Conservation (phyloP, 352 stramenopile species). For the Globisporangium canariense region DNA sequence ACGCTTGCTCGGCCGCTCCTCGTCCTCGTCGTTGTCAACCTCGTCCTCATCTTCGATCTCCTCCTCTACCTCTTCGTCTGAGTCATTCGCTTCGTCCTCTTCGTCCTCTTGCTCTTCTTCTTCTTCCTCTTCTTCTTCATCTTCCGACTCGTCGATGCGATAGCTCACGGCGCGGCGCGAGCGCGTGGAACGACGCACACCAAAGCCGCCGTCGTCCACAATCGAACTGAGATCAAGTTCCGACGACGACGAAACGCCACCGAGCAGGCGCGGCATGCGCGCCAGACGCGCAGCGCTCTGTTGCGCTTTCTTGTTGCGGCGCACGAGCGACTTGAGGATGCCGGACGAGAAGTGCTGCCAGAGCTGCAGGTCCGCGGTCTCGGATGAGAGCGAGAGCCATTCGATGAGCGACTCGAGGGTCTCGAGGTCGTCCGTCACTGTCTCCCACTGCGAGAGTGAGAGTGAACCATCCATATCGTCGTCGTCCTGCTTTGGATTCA, state of each 20-base stretch:
- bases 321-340: slow-evolving; percentile 46
- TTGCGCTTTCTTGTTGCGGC: slow-evolving; percentile 42
- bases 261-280: slow-evolving; percentile 40
- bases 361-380: slow-evolving; percentile 48
- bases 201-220: slow-evolving; percentile 24
- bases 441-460: slow-evolving; percentile 38
- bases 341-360: slow-evolving; percentile 42
- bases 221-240: slow-evolving; percentile 28
- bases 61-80: slow-evolving; percentile 17
- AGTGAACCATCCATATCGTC: slow-evolving; percentile 7
- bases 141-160: slow-evolving; percentile 33
- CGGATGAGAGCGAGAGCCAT: slow-evolving; percentile 45
- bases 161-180: slow-evolving; percentile 51
- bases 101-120: slow-evolving; percentile 18
- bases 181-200: slow-evolving; percentile 38
- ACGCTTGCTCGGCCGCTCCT: slow-evolving; percentile 7
- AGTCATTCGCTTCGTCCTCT: slow-evolving; percentile 7
- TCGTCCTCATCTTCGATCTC: slow-evolving; percentile 21
- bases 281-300: slow-evolving; percentile 39
- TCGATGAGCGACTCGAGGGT: slow-evolving; percentile 45
- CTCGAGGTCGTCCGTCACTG: slow-evolving; percentile 49
- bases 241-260: slow-evolving; percentile 7
- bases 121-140: slow-evolving; percentile 30
- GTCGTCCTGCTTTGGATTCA: slow-evolving; percentile 15
- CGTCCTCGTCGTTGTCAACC: slow-evolving; percentile 1